phyloP scores from a whole-genome alignment of 805 yeast genomes.

The Spathaspora sp. region DNA sequence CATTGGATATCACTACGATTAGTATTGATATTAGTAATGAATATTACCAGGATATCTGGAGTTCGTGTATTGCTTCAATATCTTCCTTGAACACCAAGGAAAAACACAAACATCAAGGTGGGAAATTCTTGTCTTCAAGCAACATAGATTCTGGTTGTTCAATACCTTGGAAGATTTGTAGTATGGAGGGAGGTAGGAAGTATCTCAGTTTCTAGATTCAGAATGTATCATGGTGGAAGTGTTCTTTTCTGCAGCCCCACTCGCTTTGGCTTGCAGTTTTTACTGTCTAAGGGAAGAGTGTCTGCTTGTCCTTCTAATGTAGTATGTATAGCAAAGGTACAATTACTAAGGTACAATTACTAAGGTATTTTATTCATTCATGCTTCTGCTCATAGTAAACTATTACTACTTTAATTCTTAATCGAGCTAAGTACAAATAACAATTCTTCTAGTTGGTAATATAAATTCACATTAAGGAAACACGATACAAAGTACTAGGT shows the following conservation, averaged over 20 bases:
- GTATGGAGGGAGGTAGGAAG: not conserved
- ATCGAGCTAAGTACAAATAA: too few relatives aligned
- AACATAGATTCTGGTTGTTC: not conserved
- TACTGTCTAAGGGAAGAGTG: too few relatives aligned
- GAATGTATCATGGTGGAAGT: conserved; percentile 3
- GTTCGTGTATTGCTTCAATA: conserved; percentile 7
- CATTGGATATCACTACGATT: conserved; percentile 15
- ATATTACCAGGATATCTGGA: conserved; percentile 1
- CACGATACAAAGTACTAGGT: too few relatives aligned
- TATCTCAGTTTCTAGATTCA: not conserved
- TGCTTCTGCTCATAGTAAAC: too few relatives aligned
- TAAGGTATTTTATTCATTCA: too few relatives aligned
- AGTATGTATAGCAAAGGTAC: too few relatives aligned
- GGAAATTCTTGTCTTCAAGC: not conserved
- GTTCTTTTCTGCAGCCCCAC: not conserved
- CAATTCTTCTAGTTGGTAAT: too few relatives aligned
- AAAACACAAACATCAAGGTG: conserved; percentile 16
- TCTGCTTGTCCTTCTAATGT: too few relatives aligned
- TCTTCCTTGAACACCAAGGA: conserved; percentile 30
- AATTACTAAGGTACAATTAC: too few relatives aligned
- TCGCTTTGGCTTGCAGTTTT: not conserved
- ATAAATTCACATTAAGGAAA: too few relatives aligned
- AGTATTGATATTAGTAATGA: conserved; percentile 4
- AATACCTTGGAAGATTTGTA: not conserved
- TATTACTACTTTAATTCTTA: too few relatives aligned